Evolutionary conservation across 768 basidiomycete species (phyloP), one percentile per base, ranked within the genome.

Genomic region (Leucocoprinus sp.): DNA sequence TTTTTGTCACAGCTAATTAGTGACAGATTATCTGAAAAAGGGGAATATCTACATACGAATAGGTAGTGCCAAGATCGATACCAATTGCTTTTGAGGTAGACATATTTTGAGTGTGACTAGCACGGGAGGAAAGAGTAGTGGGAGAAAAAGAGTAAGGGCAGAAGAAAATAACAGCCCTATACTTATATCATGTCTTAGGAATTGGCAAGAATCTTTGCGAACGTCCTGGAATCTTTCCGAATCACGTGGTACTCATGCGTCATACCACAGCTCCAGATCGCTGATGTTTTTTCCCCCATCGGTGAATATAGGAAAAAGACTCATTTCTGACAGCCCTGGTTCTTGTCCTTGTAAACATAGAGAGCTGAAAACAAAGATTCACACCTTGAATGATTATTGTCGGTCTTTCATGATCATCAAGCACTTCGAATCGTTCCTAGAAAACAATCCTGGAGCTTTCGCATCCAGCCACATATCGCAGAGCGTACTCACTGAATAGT

Each of bases 1-100:
- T 51, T 43, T 19, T 46, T 28, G 46, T 27, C 28, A 51, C 48
- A 35, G 36, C 17, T 41, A 3, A 17, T 23, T n/a, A 15, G 45
- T 19, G 41, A 42, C 8, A 23, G 38, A 26, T 41, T 1, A 24
- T 17, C 8, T 28, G 6, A 26, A 11, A 41, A 27, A 15, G 17
- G 5, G n/a, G n/a, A n/a, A n/a, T n/a, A 17, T 2, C 4, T 8
- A 75, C 84, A 54, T 62, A 89, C 86, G 87, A 90, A 75, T 90
- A 90, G 42, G 93, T 96, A 51, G 93, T 95, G 57, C 86, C 86
- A 55, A 90, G 75, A 76, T 91, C 87, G 61, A 91, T 91, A 66
- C 87, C 87, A 62, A 91, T 78, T 54, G 87, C 87, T 79, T 91
- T 91, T 61, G 80, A 71, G 31, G 71, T 69, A 56, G 75, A 66